Evolutionary conservation across 805 yeast genomes (phyloP).

Genomic region (Kuraishia piskuri): DNA sequence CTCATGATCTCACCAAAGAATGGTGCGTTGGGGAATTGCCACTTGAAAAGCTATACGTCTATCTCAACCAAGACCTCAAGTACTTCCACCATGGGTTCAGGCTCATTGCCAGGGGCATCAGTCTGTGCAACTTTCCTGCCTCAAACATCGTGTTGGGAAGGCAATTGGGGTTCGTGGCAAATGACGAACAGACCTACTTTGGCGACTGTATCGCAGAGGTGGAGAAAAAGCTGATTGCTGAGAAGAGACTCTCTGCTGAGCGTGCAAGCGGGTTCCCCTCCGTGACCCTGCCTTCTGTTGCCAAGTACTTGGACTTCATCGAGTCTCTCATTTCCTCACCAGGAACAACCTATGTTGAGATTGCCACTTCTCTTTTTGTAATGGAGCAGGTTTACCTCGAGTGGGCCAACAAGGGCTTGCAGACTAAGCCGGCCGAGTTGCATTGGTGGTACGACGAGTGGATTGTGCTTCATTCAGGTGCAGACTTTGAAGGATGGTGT

Average conservation of each 20-base stretch:
- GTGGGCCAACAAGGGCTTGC: constrained; percentile 36
- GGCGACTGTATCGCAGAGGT: constrained; percentile 21
- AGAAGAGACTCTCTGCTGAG: constrained; percentile 11
- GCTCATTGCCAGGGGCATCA: constrained; percentile 33
- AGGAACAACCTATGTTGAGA: constrained; percentile 26
- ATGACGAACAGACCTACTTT: constrained; percentile 42
- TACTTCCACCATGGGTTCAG: constrained; percentile 35
- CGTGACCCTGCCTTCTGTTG: constrained; percentile 24
- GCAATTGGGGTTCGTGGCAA: constrained; percentile 41
- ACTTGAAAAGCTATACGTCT: constrained; percentile 31
- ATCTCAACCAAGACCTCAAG: constrained; percentile 39
- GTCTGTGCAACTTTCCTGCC: constrained; percentile 29
- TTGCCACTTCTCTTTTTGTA: constrained; percentile 33
- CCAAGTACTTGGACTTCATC: constrained; percentile 27
- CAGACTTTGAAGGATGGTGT: constrained; percentile 39
- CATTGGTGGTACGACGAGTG: constrained; percentile 41
- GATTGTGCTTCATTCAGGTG: constrained; percentile 44
- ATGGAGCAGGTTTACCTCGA: constrained; percentile 43
- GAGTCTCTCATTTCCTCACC: constrained; percentile 19
- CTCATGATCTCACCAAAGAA: constrained; percentile 34
- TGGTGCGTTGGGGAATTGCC: constrained; percentile 36
- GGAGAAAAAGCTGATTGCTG: constrained; percentile 9
- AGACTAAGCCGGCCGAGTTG: constrained; percentile 17
- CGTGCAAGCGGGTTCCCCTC: constrained; percentile 10
- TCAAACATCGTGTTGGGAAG: constrained; percentile 34